Conservation (phyloP, 371 early-diverging fungal genomes). For the Lichtheimia hyalospora region DNA sequence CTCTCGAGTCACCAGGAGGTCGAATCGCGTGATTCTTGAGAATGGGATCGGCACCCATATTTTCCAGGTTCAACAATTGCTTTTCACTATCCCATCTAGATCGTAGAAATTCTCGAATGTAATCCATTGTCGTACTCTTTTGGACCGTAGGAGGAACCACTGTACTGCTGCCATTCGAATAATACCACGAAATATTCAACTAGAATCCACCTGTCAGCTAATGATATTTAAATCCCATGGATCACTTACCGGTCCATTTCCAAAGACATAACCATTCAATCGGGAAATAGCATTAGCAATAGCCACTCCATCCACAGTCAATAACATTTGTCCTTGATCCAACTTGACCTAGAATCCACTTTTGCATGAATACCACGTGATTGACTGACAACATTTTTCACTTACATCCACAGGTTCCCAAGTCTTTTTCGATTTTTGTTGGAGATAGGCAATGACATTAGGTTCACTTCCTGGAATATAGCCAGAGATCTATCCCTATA, state of each 20-base stretch:
- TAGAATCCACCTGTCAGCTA: not conserved
- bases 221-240: not conserved
- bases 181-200: conserved; percentile 17
- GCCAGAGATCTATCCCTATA: conserved; percentile 24
- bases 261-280: conserved; percentile 47
- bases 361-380: not conserved
- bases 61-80: conserved; percentile 50
- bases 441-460: conserved; percentile 32
- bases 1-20: conserved; percentile 39
- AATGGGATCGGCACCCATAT: conserved; percentile 53
- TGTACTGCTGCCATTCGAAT: not conserved
- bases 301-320: conserved; percentile 33
- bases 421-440: conserved; percentile 39
- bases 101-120: conserved; percentile 40
- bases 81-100: conserved; percentile 48
- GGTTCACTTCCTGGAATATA: conserved; percentile 36
- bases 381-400: not conserved
- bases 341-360: conserved; percentile 8
- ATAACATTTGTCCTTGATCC: conserved; percentile 29
- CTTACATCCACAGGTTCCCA: conserved; percentile 42
- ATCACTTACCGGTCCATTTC: conserved; percentile 18
- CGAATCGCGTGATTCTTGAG: conserved; percentile 42
- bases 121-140: conserved; percentile 39
- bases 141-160: conserved; percentile 5
- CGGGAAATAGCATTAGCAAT: conserved; percentile 38